Evolutionary conservation across 345 rosid species (phyloP).

Genomic region (Lumnitzera racemosa): DNA sequence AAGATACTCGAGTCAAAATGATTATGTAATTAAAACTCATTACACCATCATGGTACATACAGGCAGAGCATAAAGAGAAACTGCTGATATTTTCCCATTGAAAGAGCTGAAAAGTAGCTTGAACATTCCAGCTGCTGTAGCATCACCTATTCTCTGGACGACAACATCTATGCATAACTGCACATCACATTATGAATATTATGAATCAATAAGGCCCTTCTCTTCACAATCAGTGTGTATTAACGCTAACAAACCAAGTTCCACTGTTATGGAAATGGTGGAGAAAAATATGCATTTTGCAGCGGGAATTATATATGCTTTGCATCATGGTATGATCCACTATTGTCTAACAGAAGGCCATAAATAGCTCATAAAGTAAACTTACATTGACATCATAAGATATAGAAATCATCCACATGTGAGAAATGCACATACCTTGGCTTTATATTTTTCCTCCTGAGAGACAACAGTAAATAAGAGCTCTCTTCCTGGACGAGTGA

Average conservation of each 20-base stretch:
- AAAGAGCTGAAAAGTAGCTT: conserved; percentile 60
- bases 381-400: not conserved
- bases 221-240: not conserved
- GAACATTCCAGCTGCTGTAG: conserved; percentile 87
- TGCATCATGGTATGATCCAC: no score
- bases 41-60: conserved; percentile 27
- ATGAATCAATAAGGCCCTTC: not conserved
- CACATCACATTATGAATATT: conserved; percentile 6
- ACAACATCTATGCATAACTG: conserved; percentile 89
- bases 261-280: no score
- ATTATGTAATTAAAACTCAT: no score
- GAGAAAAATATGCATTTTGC: no score
- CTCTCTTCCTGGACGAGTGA: conserved; percentile 90
- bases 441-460: conserved; percentile 92
- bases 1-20: not conserved
- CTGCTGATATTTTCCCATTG: conserved; percentile 55
- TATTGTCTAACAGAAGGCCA: no score
- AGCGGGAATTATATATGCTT: no score
- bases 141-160: conserved; percentile 93
- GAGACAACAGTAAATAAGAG: conserved; percentile 87
- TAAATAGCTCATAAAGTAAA: no score
- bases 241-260: not conserved
- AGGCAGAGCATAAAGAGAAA: conserved; percentile 70
- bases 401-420: not conserved
- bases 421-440: conserved; percentile 46